phyloP scores from a whole-genome alignment of 2,329 filamentous ascomycete species.

The Calonectria fujianensis region DNA sequence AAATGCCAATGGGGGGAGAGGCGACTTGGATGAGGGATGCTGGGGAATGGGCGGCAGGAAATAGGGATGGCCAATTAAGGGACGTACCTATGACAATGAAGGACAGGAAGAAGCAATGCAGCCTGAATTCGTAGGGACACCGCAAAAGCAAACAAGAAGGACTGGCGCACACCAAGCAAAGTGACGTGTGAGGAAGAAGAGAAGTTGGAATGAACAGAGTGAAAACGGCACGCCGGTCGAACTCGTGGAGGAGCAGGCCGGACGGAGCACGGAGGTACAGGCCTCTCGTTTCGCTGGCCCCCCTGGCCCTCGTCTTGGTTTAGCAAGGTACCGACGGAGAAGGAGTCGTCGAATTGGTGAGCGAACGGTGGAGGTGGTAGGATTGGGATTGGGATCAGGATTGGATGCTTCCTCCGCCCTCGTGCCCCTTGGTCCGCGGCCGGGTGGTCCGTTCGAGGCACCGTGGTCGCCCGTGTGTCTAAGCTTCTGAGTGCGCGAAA shows the following conservation, averaged over 20 bases:
- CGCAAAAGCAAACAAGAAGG: slow-evolving; percentile 48
- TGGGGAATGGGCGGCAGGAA: slow-evolving; percentile 38
- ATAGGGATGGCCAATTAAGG: slow-evolving; percentile 47
- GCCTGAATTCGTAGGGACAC: slow-evolving; percentile 39
- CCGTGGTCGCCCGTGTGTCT: slow-evolving; percentile 29
- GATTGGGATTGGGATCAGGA: slow-evolving; percentile 41
- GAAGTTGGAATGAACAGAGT: slow-evolving; percentile 42
- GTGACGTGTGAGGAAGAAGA: slow-evolving; percentile 24
- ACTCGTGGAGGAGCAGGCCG: slow-evolving; percentile 34
- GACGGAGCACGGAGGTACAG: slow-evolving; percentile 24
- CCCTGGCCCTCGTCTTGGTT: slow-evolving; percentile 36
- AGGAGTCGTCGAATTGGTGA: slow-evolving; percentile 26
- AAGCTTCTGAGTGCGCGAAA: slow-evolving; percentile 32
- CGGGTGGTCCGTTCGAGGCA: slow-evolving; percentile 33
- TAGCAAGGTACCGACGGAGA: slow-evolving; percentile 28
- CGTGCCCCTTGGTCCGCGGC: slow-evolving; percentile 30
- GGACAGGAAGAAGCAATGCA: slow-evolving; percentile 40
- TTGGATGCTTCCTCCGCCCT: slow-evolving; percentile 36
- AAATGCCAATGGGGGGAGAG: slow-evolving; percentile 21
- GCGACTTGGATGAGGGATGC: slow-evolving; percentile 25
- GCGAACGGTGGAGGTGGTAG: slow-evolving; percentile 39
- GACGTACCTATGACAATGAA: slow-evolving; percentile 47
- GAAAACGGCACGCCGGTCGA: slow-evolving; percentile 26
- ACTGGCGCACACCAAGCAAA: slow-evolving; percentile 32
- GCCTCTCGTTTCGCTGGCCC: slow-evolving; percentile 36